These are phyloP conservation scores for Coemansia sp. DNA, from an alignment of 192 early-diverging fungal genomes.

Conservation along the genomic window DNA sequence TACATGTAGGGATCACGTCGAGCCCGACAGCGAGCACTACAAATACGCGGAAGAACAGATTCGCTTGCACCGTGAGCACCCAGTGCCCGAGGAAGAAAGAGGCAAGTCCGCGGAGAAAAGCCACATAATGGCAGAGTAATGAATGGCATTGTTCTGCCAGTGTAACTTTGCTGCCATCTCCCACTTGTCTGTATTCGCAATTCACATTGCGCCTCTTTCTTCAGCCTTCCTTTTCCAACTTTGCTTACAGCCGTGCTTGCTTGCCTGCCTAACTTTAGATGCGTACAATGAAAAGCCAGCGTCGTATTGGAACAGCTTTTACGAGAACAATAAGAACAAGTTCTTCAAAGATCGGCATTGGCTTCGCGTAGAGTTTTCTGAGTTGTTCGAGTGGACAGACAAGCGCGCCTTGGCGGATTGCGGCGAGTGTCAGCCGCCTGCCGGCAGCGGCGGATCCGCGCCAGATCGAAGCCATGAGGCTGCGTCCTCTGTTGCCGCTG, in stretches of 20 bases:
- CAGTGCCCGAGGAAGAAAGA: slow-evolving; percentile 58
- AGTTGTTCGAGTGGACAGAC: slow-evolving; percentile 63
- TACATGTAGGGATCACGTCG: slow-evolving; percentile 81
- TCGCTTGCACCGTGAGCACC: slow-evolving; percentile 64
- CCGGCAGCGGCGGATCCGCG: neutral
- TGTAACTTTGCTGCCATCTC: neutral
- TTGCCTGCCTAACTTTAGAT: slow-evolving; percentile 13
- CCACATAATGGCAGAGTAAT: neutral
- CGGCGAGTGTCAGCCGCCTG: neutral
- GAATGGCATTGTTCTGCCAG: neutral
- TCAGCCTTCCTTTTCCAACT: neutral
- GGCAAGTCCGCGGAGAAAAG: slow-evolving; percentile 18
- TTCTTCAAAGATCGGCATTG: slow-evolving; percentile 99
- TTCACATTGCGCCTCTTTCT: neutral
- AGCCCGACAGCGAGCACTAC: slow-evolving; percentile 83
- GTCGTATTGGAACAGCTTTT: slow-evolving; percentile 72
- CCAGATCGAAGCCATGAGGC: neutral
- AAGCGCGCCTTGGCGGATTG: slow-evolving; percentile 18
- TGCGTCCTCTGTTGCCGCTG: neutral
- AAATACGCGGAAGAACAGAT: slow-evolving; percentile 73
- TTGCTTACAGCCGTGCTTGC: neutral
- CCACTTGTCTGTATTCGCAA: neutral
- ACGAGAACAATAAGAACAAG: slow-evolving; percentile 71
- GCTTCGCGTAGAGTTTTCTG: slow-evolving; percentile 89
- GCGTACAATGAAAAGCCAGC: slow-evolving; percentile 57